Evolutionary conservation across 1,139 yeast species (phyloP).

Genomic region (Torulaspora pretoriensis): DNA sequence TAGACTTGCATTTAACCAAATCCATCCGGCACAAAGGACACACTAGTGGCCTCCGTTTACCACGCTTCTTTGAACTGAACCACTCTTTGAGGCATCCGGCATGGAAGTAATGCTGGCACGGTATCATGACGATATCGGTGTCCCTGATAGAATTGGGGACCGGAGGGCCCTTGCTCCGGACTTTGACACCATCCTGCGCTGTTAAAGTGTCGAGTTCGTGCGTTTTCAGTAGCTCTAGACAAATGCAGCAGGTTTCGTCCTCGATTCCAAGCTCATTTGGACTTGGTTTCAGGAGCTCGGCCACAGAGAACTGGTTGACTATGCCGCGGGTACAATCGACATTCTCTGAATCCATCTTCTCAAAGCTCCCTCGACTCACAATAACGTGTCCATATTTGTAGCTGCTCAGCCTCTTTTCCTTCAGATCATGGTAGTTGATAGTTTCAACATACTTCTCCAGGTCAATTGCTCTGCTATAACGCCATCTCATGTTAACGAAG

Average conservation of each 20-base stretch:
- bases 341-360: not conserved
- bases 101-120: slow-evolving; percentile 7
- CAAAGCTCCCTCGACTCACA: slow-evolving; percentile 1
- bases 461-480: slow-evolving; percentile 1
- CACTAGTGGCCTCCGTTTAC: not conserved
- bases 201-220: not conserved
- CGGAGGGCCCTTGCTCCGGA: not conserved
- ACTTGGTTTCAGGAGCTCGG: not conserved
- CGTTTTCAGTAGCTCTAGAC: slow-evolving; percentile 2
- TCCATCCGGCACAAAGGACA: slow-evolving; percentile 8
- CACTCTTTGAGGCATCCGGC: slow-evolving; percentile 5
- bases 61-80: slow-evolving; percentile 3
- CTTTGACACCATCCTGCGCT: not conserved
- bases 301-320: not conserved
- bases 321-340: not conserved
- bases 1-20: slow-evolving; percentile 3
- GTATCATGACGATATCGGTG: slow-evolving; percentile 5
- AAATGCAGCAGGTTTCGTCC: slow-evolving; percentile 6
- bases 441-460: slow-evolving; percentile 2
- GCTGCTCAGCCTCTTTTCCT: not conserved
- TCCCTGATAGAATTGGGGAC: not conserved
- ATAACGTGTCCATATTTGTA: slow-evolving; percentile 4
- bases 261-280: not conserved
- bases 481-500: not conserved
- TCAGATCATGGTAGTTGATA: not conserved